Percentiles rank a stretch among this genome's conserved stretches.
These are phyloP conservation scores for Aspergillus homomorphus DNA, from an alignment of 495 filamentous ascomycete species.

Conservation along the genomic window DNA sequence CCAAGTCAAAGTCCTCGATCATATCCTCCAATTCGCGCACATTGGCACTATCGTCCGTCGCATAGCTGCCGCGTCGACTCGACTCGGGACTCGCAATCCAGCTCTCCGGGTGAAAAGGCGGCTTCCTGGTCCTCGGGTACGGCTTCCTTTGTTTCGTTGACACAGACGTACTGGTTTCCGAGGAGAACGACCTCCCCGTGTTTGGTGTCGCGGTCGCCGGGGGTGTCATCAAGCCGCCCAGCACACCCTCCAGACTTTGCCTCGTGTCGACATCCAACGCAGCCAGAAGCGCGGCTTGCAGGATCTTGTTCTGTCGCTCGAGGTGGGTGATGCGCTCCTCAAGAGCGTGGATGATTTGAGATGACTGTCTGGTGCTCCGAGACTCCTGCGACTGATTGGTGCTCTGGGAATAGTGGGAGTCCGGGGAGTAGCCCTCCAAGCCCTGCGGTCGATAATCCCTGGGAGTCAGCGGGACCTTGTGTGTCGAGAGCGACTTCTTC, in stretches of 20 bases:
- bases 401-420: constrained; percentile 24
- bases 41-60: constrained; percentile 22
- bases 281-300: constrained; percentile 44
- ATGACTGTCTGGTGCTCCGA: neutral
- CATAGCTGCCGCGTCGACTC: constrained; percentile 18
- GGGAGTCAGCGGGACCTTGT: constrained; percentile 24
- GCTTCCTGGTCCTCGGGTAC: neutral
- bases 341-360: constrained; percentile 21
- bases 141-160: constrained; percentile 6
- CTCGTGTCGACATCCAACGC: constrained; percentile 37
- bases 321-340: constrained; percentile 42
- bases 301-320: constrained; percentile 45
- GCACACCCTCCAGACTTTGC: constrained; percentile 26
- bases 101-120: constrained; percentile 28
- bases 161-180: constrained; percentile 16
- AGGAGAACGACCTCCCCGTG: constrained; percentile 20
- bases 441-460: constrained; percentile 22
- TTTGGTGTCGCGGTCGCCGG: constrained; percentile 20
- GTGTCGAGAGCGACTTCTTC: constrained; percentile 9
- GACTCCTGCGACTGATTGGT: constrained; percentile 9
- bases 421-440: constrained; percentile 25
- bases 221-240: constrained; percentile 20
- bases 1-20: constrained; percentile 39
- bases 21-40: constrained; percentile 36
- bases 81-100: constrained; percentile 29